phyloP scores from a whole-genome alignment of 2,329 filamentous ascomycete species.

The Monosporascus sp. region DNA sequence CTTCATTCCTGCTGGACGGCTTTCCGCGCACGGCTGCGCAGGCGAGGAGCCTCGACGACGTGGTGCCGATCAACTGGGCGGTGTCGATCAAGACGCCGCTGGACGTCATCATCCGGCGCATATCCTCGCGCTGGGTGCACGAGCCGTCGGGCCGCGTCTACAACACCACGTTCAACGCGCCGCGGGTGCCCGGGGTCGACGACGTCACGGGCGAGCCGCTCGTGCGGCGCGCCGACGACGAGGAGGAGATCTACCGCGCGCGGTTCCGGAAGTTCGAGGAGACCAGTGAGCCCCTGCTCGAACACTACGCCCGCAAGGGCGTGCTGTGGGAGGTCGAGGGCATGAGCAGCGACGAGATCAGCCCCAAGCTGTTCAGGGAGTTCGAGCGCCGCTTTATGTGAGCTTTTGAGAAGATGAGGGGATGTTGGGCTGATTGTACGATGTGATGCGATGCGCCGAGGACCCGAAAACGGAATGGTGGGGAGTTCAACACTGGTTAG shows the following conservation, averaged over 20 bases:
- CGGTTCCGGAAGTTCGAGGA: constrained; percentile 81
- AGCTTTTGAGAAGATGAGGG: no score
- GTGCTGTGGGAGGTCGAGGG: constrained; percentile 84
- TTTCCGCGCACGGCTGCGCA: constrained; percentile 87
- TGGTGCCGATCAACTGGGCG: constrained; percentile 93
- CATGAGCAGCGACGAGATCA: constrained; percentile 91
- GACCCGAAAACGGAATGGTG: no score
- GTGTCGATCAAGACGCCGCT: constrained; percentile 82
- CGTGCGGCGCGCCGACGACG: constrained; percentile 79
- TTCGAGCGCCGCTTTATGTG: constrained; percentile 68
- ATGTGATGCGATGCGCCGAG: no score
- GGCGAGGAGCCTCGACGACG: constrained; percentile 67
- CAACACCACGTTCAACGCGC: constrained; percentile 89
- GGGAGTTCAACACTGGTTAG: no score
- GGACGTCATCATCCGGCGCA: constrained; percentile 81
- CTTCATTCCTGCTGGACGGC: constrained; percentile 92
- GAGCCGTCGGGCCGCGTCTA: constrained; percentile 87
- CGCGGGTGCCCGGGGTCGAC: constrained; percentile 73
- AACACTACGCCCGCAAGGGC: constrained; percentile 81
- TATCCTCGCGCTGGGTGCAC: constrained; percentile 90
- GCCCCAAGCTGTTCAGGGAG: constrained; percentile 77
- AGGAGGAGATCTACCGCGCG: constrained; percentile 76
- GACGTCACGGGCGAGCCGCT: constrained; percentile 87
- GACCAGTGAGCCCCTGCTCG: constrained; percentile 75
- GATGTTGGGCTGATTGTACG: no score